A percentile compares a stretch with the other conserved stretches of the same genome.
Conservation (phyloP, 225 moss, liverwort and hornwort species). For the Asterella californica region DNA sequence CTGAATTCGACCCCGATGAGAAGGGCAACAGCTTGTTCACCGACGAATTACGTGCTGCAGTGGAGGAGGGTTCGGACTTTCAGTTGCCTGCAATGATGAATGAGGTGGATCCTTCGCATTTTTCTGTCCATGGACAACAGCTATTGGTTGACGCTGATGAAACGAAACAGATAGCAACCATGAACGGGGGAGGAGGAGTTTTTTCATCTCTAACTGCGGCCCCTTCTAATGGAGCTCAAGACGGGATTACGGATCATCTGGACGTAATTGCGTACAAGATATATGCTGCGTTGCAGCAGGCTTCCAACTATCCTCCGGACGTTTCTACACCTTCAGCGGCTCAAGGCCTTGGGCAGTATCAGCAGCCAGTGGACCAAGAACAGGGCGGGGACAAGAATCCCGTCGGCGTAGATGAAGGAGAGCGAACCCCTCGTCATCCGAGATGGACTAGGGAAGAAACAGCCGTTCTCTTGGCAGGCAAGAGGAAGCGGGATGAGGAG, state of each 20-base stretch:
- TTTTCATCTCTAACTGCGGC: background rate
- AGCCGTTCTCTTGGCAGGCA: slow-evolving; percentile 12
- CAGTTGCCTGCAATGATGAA: slow-evolving; percentile 1
- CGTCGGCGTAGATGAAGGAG: slow-evolving; percentile 4
- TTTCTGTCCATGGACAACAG: background rate
- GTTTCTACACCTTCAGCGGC: background rate
- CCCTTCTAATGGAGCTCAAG: background rate
- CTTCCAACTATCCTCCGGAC: background rate
- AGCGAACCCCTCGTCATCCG: slow-evolving; percentile 20
- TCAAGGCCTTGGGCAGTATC: background rate
- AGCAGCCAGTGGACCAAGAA: background rate
- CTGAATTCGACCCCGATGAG: slow-evolving; percentile 5
- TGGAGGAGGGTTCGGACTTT: slow-evolving; percentile 4
- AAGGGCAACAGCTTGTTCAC: slow-evolving; percentile 5
- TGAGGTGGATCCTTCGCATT: background rate
- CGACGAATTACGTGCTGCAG: slow-evolving; percentile 2
- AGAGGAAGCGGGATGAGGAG: slow-evolving; percentile 20
- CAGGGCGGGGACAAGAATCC: slow-evolving; percentile 10
- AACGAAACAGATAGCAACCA: background rate
- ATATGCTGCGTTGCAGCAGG: slow-evolving; percentile 7
- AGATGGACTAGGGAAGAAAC: slow-evolving; percentile 16
- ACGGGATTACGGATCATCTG: background rate
- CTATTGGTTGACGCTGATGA: background rate
- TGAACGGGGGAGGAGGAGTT: background rate
- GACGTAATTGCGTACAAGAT: slow-evolving; percentile 3